Percentiles rank a stretch among this genome's conserved stretches.
Conservation (phyloP, 2,329 filamentous ascomycete genomes). For the Penicillium sp. region DNA sequence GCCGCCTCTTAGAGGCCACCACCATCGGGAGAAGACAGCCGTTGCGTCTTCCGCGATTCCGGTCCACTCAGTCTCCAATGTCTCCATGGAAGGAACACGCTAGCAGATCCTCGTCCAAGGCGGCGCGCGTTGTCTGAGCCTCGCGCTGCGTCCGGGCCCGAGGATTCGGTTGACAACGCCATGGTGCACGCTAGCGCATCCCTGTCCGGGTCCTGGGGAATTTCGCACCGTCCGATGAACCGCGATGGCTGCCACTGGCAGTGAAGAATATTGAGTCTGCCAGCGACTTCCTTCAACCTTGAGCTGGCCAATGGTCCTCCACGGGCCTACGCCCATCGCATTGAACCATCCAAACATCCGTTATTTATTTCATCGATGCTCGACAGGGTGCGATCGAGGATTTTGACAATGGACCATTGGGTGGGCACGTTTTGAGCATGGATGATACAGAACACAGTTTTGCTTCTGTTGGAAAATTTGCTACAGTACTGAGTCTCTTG, state of each 20-base stretch:
- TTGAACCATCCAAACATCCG: background rate
- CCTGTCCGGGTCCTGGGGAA: constrained; percentile 6
- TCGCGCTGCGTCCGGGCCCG: background rate
- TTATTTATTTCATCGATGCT: background rate
- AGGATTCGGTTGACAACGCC: background rate
- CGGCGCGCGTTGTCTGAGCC: background rate
- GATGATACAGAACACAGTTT: background rate
- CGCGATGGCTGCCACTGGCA: background rate
- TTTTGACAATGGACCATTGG: too few species aligned
- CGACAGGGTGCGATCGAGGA: too few species aligned
- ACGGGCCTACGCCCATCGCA: background rate
- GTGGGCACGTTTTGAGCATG: too few species aligned
- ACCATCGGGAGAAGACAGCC: constrained; percentile 16
- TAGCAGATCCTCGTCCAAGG: background rate
- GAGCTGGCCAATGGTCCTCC: background rate
- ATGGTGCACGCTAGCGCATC: constrained; percentile 5
- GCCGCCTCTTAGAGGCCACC: constrained; percentile 10
- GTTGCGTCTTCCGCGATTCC: constrained; percentile 23
- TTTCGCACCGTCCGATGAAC: background rate
- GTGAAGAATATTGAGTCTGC: background rate
- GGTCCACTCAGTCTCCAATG: constrained; percentile 15
- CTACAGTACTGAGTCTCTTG: too few species aligned
- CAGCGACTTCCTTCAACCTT: background rate
- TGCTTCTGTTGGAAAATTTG: background rate
- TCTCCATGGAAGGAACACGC: constrained; percentile 5